Evolutionary conservation across 2,329 filamentous ascomycete genomes (phyloP).

Genomic region (Ambrosiella cleistominuta): DNA sequence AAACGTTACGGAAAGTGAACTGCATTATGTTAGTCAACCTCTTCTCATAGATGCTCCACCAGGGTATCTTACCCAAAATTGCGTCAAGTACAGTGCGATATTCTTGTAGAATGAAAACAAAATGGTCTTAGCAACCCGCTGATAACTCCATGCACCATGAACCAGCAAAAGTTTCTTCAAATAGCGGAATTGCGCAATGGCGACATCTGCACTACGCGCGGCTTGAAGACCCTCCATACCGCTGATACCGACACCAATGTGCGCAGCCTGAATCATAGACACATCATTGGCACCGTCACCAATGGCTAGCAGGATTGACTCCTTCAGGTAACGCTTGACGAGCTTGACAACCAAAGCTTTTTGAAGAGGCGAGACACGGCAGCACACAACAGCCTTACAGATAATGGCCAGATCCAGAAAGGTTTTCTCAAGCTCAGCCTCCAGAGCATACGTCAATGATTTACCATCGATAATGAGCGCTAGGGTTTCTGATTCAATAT

Average conservation of each 20-base stretch:
- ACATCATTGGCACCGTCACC: slow-evolving; percentile 97
- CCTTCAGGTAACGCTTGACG: slow-evolving; percentile 79
- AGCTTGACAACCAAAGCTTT: slow-evolving; percentile 96
- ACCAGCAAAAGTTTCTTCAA: slow-evolving; percentile 86
- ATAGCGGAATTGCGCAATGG: slow-evolving; percentile 90
- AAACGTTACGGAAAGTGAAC: slow-evolving; percentile 97
- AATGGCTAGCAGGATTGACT: slow-evolving; percentile 83
- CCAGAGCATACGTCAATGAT: slow-evolving; percentile 79
- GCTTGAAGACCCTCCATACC: slow-evolving; percentile 94
- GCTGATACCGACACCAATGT: slow-evolving; percentile 94
- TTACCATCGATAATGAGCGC: slow-evolving; percentile 94
- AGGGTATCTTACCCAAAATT: slow-evolving; percentile 70
- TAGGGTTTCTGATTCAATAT: slow-evolving; percentile 66
- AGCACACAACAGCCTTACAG: slow-evolving; percentile 98
- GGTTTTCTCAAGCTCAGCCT: slow-evolving; percentile 81
- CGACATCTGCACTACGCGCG: slow-evolving; percentile 84
- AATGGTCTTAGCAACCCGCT: slow-evolving; percentile 91
- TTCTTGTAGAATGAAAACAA: slow-evolving; percentile 99
- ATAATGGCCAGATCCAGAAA: slow-evolving; percentile 86
- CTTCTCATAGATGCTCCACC: background rate
- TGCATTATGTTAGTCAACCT: slow-evolving; percentile 19
- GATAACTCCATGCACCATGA: slow-evolving; percentile 94
- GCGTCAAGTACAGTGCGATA: slow-evolving; percentile 94
- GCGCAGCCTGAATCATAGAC: slow-evolving; percentile 98
- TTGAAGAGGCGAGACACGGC: slow-evolving; percentile 88